These are phyloP conservation scores for Ganoderma lucidum DNA, from an alignment of 1,284 basidiomycete genomes.

Conservation along the genomic window DNA sequence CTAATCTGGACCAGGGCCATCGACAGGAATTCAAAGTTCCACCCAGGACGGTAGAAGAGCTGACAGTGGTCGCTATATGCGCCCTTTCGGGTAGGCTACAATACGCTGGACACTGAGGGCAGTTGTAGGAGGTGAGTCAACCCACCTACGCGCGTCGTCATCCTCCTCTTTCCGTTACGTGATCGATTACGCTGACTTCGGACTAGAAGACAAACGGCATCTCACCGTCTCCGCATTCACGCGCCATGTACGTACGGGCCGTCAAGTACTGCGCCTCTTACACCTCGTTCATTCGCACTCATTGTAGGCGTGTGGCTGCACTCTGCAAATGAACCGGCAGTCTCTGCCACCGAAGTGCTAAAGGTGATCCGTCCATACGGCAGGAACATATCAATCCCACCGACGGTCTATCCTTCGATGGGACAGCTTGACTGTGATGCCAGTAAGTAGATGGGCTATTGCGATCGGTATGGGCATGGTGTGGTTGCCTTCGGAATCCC, in stretches of 20 bases:
- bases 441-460: background rate
- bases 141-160: slow-evolving; percentile 17
- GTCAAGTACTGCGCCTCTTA: slow-evolving; percentile 7
- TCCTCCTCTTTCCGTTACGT: slow-evolving; percentile 20
- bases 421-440: slow-evolving; percentile 5
- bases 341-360: background rate
- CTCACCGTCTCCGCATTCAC: slow-evolving; percentile 16
- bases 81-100: background rate
- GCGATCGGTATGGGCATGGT: slow-evolving; percentile 20
- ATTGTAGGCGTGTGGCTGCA: slow-evolving; percentile 20
- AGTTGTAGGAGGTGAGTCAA: slow-evolving; percentile 18
- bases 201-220: background rate
- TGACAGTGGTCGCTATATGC: background rate
- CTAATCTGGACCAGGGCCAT: background rate
- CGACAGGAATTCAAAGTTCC: background rate
- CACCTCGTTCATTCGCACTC: slow-evolving; percentile 13
- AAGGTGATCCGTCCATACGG: slow-evolving; percentile 13
- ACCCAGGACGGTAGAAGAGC: background rate
- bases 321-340: slow-evolving; percentile 19
- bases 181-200: slow-evolving; percentile 17
- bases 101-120: background rate
- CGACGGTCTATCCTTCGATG: slow-evolving; percentile 17
- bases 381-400: background rate
- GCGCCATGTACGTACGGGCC: slow-evolving; percentile 17
- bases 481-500: slow-evolving; percentile 1